A percentile compares a stretch with the other conserved stretches of the same genome.
Evolutionary conservation across 2,329 filamentous ascomycete species (phyloP).

Genomic region (Phyllosticta citrichinensis): DNA sequence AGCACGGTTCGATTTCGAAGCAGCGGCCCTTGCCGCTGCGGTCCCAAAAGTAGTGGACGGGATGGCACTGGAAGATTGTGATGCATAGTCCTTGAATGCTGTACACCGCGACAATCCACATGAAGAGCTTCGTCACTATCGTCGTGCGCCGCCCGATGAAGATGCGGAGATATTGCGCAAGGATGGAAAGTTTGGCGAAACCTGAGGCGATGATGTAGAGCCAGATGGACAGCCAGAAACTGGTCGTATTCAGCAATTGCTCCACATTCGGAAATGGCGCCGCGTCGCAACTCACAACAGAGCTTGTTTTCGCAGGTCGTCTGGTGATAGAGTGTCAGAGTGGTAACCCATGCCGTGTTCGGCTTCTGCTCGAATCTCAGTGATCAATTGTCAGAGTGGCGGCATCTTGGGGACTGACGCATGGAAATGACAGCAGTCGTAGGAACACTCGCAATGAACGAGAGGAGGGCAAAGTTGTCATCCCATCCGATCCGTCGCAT

Average conservation of each 20-base stretch:
- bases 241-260: background rate
- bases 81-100: constrained; percentile 9
- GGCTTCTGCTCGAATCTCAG: background rate
- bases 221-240: constrained; percentile 25
- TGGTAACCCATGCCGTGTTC: constrained; percentile 2
- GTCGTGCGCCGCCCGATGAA: constrained; percentile 16
- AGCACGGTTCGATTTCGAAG: background rate
- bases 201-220: constrained; percentile 24
- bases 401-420: background rate
- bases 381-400: too few relatives aligned
- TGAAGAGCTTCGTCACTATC: constrained; percentile 14
- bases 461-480: background rate
- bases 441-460: background rate
- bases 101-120: constrained; percentile 6
- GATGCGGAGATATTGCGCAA: constrained; percentile 18
- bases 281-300: background rate
- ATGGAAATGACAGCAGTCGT: background rate
- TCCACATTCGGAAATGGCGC: too few relatives aligned
- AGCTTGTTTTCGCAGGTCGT: background rate
- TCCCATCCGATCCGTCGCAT: background rate
- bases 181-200: constrained; percentile 23
- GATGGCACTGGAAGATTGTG: constrained; percentile 18
- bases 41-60: constrained; percentile 20
- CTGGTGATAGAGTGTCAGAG: background rate
- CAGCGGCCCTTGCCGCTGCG: constrained; percentile 2